Evolutionary conservation across 148 eudicot genomes (phyloP), one percentile per base, ranked within the genome.

Genomic region (Persicaria tinctoria): DNA sequence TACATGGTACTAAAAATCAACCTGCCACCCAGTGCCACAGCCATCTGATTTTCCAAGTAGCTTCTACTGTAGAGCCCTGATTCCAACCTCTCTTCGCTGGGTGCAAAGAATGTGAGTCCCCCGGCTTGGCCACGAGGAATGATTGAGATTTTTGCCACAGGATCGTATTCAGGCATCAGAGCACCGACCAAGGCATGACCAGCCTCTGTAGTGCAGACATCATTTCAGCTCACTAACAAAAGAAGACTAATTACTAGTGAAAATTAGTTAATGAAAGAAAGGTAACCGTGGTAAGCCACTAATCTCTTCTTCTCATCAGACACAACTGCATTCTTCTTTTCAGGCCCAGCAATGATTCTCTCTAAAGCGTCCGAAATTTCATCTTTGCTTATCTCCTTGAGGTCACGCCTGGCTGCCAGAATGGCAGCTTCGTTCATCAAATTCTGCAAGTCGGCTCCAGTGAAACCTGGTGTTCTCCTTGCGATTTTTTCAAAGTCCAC

Each of bases 121-220:
- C 99, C 99, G 16, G 99, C 99, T 88, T 95, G 99, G 27, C 99
- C 99, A 81, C 99, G 97, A 76, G 99, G 99, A 82, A 95, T 95
- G 76, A 95, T 91, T 8, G 99, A 95, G 77, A 95, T 95, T 77
- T 95, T 95, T 68, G 99, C 99, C 14, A 95, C 99, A 4, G 99
- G 97, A 78, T 95, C 99, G 63, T 95, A 95, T 62, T 95, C 99
- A 0, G 99, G 99, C 99, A 95, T 92, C 60, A 95, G 89, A 14
- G 99, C 99, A 66, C 99, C 99, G 70, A 95, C 99, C 57, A 95
- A 80, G 49, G 99, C 97, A 85, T 95, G 97, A 44, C 99, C 99
- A 53, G 99, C 99, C 92, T 95, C 99, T 95, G 91, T 44, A 64
- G 17, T 13, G 46, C 13, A 5, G 9, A 57, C 60, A 55, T 13